These are phyloP conservation scores for Daldinia grandis DNA, from an alignment of 495 filamentous ascomycete genomes.

Conservation along the genomic window DNA sequence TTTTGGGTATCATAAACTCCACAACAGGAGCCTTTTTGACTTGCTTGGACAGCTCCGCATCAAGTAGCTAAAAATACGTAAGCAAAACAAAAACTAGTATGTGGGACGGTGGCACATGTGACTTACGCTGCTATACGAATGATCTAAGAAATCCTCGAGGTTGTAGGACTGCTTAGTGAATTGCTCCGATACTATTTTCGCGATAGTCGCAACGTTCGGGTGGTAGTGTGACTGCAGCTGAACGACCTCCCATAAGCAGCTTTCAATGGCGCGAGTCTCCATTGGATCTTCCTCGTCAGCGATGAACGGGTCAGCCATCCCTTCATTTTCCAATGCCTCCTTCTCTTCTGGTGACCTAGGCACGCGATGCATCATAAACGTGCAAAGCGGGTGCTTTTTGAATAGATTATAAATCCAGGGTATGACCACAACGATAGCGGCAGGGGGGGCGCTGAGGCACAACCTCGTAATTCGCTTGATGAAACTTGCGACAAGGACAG, in stretches of 20 bases:
- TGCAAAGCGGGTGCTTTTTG: constrained; percentile 86
- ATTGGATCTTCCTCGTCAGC: constrained; percentile 80
- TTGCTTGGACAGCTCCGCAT: constrained; percentile 80
- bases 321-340: constrained; percentile 66
- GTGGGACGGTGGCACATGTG: background rate
- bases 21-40: constrained; percentile 86
- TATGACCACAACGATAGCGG: constrained; percentile 84
- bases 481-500: constrained; percentile 89
- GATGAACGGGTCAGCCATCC: constrained; percentile 82
- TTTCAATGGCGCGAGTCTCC: constrained; percentile 86
- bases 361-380: constrained; percentile 93
- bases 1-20: constrained; percentile 93
- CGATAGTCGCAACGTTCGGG: constrained; percentile 93
- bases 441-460: constrained; percentile 82
- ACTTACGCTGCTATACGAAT: constrained; percentile 87
- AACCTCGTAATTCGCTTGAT: constrained; percentile 89
- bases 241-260: constrained; percentile 93
- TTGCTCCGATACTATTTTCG: constrained; percentile 93
- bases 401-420: constrained; percentile 97
- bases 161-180: constrained; percentile 96
- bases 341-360: constrained; percentile 64
- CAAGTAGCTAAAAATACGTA: constrained; percentile 68
- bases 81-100: constrained; percentile 30
- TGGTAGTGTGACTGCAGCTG: constrained; percentile 93
- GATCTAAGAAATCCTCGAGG: constrained; percentile 94